Evolutionary conservation across 768 basidiomycete species (phyloP), one percentile per base, ranked within the genome.

Genomic region (Obba rivulosa): DNA sequence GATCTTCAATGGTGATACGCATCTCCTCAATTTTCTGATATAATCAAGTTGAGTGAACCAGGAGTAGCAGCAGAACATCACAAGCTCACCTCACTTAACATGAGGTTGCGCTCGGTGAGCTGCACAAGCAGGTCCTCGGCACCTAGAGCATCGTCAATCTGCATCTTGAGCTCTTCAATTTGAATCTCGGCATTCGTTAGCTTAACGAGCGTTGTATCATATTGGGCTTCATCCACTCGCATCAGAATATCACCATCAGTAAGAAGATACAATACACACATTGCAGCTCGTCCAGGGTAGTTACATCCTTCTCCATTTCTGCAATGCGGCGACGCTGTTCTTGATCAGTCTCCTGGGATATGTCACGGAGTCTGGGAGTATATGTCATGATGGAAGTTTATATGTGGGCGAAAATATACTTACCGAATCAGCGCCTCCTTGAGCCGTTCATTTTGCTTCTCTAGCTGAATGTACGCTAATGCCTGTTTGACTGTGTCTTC

Each of bases 91-190:
- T 97, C 95, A 51, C 90, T 86, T 40, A 97, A 79, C 68, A 86
- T 79, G 17, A 97, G 76, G 61, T 96, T 98, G 3, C 94, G 81
- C 58, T 96, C 95, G 0, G 95, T 99, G 39, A 99, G 75, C 58
- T 91, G 87, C 18, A 96, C 92, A 13, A 98, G 79, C 79, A 99
- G 87, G 51, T 99, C 96, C 64, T 98, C 95, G 0, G 93, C 93
- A 14, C 90, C 92, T 1, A 95, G 73, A 0, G 96, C 92, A 64
- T 94, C 93, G 58, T 99, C 96, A 2, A 98, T 80, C 64, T 98
- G 95, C 10, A 81, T 59, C 64, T 98, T 97, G 51, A 99, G 80
- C 49, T 95, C 91, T 52, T 95, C 95, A 24, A 98, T 85, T 57
- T 95, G 91, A 4, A 78, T 76, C 59, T 97, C 94, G 3, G 96